Percentiles rank a stretch among this genome's conserved stretches.
Conservation (phyloP, 2,329 filamentous ascomycete species). For the Hymenoscyphus infarciens region DNA sequence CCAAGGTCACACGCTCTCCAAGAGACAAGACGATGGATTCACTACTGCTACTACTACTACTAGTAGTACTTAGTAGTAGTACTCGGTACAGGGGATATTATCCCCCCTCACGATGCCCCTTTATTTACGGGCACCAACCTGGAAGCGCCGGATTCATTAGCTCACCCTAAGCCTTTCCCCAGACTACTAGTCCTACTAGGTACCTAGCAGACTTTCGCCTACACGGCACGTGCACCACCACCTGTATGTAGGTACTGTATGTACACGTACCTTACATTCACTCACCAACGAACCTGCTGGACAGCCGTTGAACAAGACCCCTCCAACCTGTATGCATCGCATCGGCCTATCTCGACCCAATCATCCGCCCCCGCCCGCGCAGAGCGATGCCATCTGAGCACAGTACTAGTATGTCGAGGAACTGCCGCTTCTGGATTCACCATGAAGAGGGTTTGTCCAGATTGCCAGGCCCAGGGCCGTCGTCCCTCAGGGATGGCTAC, state of each 20-base stretch:
- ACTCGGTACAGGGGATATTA: conserved; percentile 13
- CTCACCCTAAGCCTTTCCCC: conserved; percentile 3
- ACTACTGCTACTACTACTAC: too few relatives aligned
- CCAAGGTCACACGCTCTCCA: conserved; percentile 5
- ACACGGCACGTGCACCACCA: conserved; percentile 3
- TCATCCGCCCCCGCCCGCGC: conserved; percentile 5
- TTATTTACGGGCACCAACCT: conserved; percentile 7
- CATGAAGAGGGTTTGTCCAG: neutral
- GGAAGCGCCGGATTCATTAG: conserved; percentile 5
- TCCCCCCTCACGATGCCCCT: neutral
- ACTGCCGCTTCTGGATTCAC: conserved; percentile 11
- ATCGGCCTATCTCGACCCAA: conserved; percentile 5
- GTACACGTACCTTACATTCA: too few relatives aligned
- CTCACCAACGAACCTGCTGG: neutral
- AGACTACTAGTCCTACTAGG: too few relatives aligned
- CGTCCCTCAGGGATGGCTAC: neutral
- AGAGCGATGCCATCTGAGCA: conserved; percentile 8
- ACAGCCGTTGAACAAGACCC: neutral
- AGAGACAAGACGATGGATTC: neutral
- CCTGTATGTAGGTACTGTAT: too few relatives aligned
- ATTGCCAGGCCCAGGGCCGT: neutral
- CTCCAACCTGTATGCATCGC: conserved; percentile 3
- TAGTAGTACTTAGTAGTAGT: too few relatives aligned
- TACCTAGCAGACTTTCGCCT: conserved; percentile 7
- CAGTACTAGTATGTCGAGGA: conserved; percentile 7